A percentile compares a stretch with the other conserved stretches of the same genome.
Conservation (phyloP, 371 early-diverging fungal species). For the Mortierella sp. region DNA sequence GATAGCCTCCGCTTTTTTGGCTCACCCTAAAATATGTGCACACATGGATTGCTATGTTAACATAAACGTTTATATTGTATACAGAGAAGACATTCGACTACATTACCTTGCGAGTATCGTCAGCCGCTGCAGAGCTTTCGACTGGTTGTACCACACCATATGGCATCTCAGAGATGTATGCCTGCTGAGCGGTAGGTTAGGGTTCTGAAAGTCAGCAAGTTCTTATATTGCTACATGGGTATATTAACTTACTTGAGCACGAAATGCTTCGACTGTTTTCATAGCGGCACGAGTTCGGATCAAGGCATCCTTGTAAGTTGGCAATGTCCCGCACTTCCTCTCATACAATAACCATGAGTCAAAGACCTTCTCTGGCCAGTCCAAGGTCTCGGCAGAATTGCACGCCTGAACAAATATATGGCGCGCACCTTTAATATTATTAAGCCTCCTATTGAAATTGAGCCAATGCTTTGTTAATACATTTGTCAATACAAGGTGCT, state of each 20-base stretch:
- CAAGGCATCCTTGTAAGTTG: conserved; percentile 34
- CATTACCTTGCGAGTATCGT: neutral
- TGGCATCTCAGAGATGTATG: neutral
- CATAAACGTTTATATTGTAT: neutral
- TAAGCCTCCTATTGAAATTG: conserved; percentile 16
- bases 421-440: conserved; percentile 28
- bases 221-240: neutral
- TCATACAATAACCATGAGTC: conserved; percentile 52
- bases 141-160: neutral
- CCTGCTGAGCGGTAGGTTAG: neutral
- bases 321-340: conserved; percentile 20
- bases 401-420: conserved; percentile 32
- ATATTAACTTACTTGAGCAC: conserved; percentile 24
- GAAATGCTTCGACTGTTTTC: conserved; percentile 27
- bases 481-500: too few species aligned
- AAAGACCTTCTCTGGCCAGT: conserved; percentile 49
- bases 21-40: neutral
- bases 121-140: neutral
- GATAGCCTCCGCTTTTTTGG: conserved; percentile 35
- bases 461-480: too few species aligned
- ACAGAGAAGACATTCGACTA: neutral
- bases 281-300: conserved; percentile 22
- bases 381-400: conserved; percentile 23
- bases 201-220: neutral
- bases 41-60: neutral